Evolutionary conservation across 306 rosid genomes (phyloP).

Genomic region (Pyrus pyrifolia): DNA sequence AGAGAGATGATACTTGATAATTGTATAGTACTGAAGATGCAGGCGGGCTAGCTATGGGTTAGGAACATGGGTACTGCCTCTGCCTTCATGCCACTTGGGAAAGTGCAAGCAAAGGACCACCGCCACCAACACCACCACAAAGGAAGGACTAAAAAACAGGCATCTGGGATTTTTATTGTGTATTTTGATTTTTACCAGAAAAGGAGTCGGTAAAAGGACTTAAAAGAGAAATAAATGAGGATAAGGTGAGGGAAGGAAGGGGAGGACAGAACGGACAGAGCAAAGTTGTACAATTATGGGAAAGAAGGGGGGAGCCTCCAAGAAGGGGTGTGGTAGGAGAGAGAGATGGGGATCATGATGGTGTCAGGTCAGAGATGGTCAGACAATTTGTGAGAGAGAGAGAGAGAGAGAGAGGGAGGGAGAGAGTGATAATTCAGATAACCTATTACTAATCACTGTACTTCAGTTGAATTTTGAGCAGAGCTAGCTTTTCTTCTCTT

Average conservation of each 20-base stretch:
- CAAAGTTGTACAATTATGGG: slow-evolving; percentile 20
- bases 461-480: slow-evolving; percentile 28
- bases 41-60: slow-evolving; percentile 3
- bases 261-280: slow-evolving; percentile 4
- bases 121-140: slow-evolving; percentile 14
- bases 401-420: neutral
- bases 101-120: neutral
- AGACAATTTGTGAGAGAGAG: neutral
- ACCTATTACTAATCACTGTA: neutral
- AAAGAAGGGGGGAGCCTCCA: slow-evolving; percentile 9
- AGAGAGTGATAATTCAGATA: neutral
- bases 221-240: slow-evolving; percentile 29
- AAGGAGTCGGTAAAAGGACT: slow-evolving; percentile 26
- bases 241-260: slow-evolving; percentile 29
- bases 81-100: slow-evolving; percentile 4
- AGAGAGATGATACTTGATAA: slow-evolving; percentile 21
- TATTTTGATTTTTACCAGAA: slow-evolving; percentile 16
- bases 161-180: slow-evolving; percentile 14
- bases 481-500: neutral
- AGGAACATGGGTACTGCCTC: neutral
- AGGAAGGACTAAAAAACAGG: neutral
- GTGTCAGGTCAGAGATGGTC: slow-evolving; percentile 33
- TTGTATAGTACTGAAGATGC: slow-evolving; percentile 25
- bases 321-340: slow-evolving; percentile 1
- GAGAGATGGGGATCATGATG: slow-evolving; percentile 21